A percentile compares a stretch with the other conserved stretches of the same genome.
phyloP scores from a whole-genome alignment of 2,329 filamentous ascomycete species.

The Aulographum hederae region DNA sequence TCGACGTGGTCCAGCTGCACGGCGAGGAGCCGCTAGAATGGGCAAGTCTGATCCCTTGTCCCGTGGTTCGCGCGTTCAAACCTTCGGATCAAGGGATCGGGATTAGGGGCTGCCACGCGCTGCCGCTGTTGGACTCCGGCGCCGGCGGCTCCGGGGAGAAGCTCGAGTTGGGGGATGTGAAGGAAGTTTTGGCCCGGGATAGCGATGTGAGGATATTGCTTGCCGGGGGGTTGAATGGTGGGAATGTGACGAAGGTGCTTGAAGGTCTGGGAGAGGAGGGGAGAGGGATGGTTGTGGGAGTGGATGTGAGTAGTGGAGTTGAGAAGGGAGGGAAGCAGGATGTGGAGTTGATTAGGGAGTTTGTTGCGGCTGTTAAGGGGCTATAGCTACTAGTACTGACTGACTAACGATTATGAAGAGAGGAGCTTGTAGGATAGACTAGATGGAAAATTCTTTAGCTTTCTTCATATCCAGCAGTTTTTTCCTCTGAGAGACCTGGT shows the following conservation, averaged over 20 bases:
- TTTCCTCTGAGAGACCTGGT: no score
- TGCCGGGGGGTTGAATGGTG: slow-evolving; percentile 66
- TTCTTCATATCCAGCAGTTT: no score
- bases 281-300: slow-evolving; percentile 46
- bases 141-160: slow-evolving; percentile 64
- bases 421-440: no score
- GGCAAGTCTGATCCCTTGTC: slow-evolving; percentile 75
- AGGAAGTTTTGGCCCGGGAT: slow-evolving; percentile 46
- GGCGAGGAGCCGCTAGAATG: slow-evolving; percentile 86
- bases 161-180: slow-evolving; percentile 54
- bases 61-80: slow-evolving; percentile 73
- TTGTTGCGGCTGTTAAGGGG: slow-evolving; percentile 66
- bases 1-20: slow-evolving; percentile 87
- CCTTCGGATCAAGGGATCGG: slow-evolving; percentile 57
- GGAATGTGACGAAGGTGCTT: slow-evolving; percentile 56
- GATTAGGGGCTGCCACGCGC: slow-evolving; percentile 59
- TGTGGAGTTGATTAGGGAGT: slow-evolving; percentile 60
- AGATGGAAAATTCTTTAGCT: no score
- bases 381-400: no score
- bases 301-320: slow-evolving; percentile 91
- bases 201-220: slow-evolving; percentile 56
- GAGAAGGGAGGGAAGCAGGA: slow-evolving; percentile 68
- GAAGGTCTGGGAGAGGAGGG: slow-evolving; percentile 40
- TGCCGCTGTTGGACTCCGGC: slow-evolving; percentile 76
- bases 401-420: no score